Conservation (phyloP, 805 yeast genomes). For the Spathaspora passalidarum region DNA sequence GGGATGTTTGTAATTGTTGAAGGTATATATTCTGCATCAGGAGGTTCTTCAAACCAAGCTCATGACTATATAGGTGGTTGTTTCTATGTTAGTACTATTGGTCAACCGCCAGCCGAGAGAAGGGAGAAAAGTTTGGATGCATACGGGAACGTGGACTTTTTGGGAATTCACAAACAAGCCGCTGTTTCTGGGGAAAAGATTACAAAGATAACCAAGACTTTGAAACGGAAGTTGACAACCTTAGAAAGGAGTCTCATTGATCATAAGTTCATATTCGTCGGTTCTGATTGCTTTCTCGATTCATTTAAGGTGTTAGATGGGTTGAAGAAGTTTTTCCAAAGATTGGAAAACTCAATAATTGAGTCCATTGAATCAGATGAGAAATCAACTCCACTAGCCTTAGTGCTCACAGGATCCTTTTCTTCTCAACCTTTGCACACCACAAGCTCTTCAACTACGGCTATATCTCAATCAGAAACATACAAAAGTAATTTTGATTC, state of each 20-base stretch:
- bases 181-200: slow-evolving; percentile 26
- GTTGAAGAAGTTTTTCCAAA: slow-evolving; percentile 57
- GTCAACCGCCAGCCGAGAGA: slow-evolving; percentile 86
- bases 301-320: slow-evolving; percentile 57
- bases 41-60: slow-evolving; percentile 36
- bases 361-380: slow-evolving; percentile 39
- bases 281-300: slow-evolving; percentile 71
- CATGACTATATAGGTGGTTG: slow-evolving; percentile 36
- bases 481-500: slow-evolving; percentile 72
- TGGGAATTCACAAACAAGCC: slow-evolving; percentile 36
- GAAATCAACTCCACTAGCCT: slow-evolving; percentile 52
- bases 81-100: slow-evolving; percentile 72
- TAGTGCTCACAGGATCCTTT: slow-evolving; percentile 85
- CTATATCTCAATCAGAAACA: slow-evolving; percentile 48
- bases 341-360: slow-evolving; percentile 39
- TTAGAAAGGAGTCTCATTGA: slow-evolving; percentile 55
- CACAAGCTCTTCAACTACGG: slow-evolving; percentile 46
- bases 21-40: slow-evolving; percentile 75
- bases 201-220: slow-evolving; percentile 58
- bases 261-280: slow-evolving; percentile 67
- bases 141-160: slow-evolving; percentile 76
- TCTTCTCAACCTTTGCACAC: slow-evolving; percentile 61
- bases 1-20: slow-evolving; percentile 82
- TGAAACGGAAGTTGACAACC: slow-evolving; percentile 51
- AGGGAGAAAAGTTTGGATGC: slow-evolving; percentile 65